Base-by-base conservation (phyloP, 1,139 yeast genomes). In the Kurtzmaniella quercitrusa region DNA sequence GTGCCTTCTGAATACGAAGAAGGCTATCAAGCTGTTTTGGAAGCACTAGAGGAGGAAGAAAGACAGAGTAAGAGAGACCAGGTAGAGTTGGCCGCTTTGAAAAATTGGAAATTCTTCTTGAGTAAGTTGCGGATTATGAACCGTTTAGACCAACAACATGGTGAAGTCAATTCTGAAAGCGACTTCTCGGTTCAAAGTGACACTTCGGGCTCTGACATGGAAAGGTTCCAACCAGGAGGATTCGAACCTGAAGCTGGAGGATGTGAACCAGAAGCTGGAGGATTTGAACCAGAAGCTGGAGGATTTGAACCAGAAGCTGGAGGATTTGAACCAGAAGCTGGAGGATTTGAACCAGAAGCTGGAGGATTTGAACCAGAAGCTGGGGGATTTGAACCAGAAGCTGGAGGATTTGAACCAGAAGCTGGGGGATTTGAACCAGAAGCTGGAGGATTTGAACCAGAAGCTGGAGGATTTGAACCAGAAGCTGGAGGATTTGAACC, bases 41-140 rank as follows among this genome's bases (percentile, higher is more conserved):
- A 77, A 6, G 77, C 78, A 23, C 56, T 88, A 38, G 55, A 64
- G 38, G 83, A 82, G 41, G 72, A 72, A 42, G 86, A 81, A 44
- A 74, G 70, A 38, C 80, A 79, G 37, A 70, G 68, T 26, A 69
- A 67, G 42, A 65, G 74, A 43, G 63, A 63, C 37, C 68, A 73
- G 26, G 63, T 74, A 9, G 78, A 76, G 40, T 48, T 71, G 38
- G 68, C 71, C 40, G 83, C 93, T 0, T 60, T 91, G 50, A 65
- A 73, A 46, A 74, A 80, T 41, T 93, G 98, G 98, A 78, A 80
- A 49, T 69, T 76, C 43, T 73, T 88, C 50, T 66, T 91, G 47
- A 70, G 83, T 8, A 93, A 88, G 43, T 64, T 91, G 42, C 71
- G 88, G 44, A 88, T 93, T 32, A 73, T 76, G 46, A 77, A 76